Evolutionary conservation across 768 basidiomycete species (phyloP).

Genomic region (Boletus reticuloceps): DNA sequence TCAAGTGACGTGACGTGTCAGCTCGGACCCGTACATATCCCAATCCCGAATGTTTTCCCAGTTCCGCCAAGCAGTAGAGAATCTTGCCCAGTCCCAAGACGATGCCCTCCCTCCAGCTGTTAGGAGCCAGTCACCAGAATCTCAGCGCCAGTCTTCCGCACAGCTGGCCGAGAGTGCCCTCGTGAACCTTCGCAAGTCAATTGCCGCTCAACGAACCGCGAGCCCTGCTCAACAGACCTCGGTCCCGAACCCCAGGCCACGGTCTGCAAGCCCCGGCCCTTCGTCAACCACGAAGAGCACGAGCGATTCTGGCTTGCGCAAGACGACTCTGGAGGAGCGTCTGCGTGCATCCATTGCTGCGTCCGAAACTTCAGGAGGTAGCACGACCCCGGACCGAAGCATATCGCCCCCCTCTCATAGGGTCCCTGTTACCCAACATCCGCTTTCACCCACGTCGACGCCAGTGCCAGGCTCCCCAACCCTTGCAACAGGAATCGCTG

Average conservation of each 20-base stretch:
- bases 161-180: slow-evolving; percentile 63
- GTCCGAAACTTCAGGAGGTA: slow-evolving; percentile 50
- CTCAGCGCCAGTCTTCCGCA: slow-evolving; percentile 38
- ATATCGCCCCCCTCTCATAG: slow-evolving; percentile 39
- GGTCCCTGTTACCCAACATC: slow-evolving; percentile 27
- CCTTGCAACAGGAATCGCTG: not conserved
- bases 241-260: slow-evolving; percentile 11
- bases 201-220: slow-evolving; percentile 49
- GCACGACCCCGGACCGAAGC: slow-evolving; percentile 37
- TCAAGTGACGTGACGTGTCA: no score
- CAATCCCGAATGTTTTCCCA: slow-evolving; percentile 65
- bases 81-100: slow-evolving; percentile 46
- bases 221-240: slow-evolving; percentile 34
- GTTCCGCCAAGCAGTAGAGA: slow-evolving; percentile 72
- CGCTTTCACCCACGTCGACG: slow-evolving; percentile 42
- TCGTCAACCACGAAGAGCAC: slow-evolving; percentile 15
- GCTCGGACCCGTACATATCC: not conserved
- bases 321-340: slow-evolving; percentile 72
- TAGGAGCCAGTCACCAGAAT: slow-evolving; percentile 39
- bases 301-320: slow-evolving; percentile 33
- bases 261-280: slow-evolving; percentile 25
- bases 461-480: slow-evolving; percentile 44
- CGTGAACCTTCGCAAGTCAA: slow-evolving; percentile 60
- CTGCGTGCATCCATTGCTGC: slow-evolving; percentile 62
- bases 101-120: slow-evolving; percentile 22